Conservation (phyloP, 495 filamentous ascomycete genomes). For the Trichoderma reesei region DNA sequence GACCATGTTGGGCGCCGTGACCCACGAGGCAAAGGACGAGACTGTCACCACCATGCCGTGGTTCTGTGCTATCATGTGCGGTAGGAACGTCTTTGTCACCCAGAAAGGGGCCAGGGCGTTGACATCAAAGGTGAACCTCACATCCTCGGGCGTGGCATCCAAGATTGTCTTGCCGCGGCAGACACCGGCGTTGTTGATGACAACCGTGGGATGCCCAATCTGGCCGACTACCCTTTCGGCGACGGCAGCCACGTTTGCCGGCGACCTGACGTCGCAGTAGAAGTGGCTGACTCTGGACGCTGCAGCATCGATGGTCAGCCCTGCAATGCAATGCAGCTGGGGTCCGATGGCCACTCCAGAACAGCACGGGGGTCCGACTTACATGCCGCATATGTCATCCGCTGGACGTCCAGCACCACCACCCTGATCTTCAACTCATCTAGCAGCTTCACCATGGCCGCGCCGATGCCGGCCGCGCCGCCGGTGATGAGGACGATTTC, state of each 20-base stretch:
- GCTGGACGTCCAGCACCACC: conserved; percentile 60
- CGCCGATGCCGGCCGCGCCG: conserved; percentile 60
- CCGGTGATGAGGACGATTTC: conserved; percentile 67
- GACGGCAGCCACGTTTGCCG: conserved; percentile 34
- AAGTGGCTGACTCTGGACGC: conserved; percentile 48
- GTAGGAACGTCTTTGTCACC: conserved; percentile 56
- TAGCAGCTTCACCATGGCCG: conserved; percentile 48
- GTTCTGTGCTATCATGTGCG: conserved; percentile 49
- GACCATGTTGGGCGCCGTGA: conserved; percentile 53
- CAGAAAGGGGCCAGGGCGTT: conserved; percentile 63
- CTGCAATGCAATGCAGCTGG: neutral
- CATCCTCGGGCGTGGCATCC: conserved; percentile 41
- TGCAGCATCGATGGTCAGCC: conserved; percentile 13
- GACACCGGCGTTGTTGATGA: conserved; percentile 71
- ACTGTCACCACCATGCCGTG: conserved; percentile 72
- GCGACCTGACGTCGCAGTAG: conserved; percentile 54
- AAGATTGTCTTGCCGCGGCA: conserved; percentile 53
- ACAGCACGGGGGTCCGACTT: conserved; percentile 12
- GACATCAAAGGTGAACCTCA: conserved; percentile 59
- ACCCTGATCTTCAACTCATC: conserved; percentile 50
- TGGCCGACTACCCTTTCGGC: conserved; percentile 41
- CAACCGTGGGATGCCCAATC: conserved; percentile 55
- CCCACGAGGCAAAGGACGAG: conserved; percentile 51
- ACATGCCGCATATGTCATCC: conserved; percentile 47
- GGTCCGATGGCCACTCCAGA: neutral